phyloP scores from a whole-genome alignment of 2,329 filamentous ascomycete genomes.

The Pseudocercospora fijiensis region DNA sequence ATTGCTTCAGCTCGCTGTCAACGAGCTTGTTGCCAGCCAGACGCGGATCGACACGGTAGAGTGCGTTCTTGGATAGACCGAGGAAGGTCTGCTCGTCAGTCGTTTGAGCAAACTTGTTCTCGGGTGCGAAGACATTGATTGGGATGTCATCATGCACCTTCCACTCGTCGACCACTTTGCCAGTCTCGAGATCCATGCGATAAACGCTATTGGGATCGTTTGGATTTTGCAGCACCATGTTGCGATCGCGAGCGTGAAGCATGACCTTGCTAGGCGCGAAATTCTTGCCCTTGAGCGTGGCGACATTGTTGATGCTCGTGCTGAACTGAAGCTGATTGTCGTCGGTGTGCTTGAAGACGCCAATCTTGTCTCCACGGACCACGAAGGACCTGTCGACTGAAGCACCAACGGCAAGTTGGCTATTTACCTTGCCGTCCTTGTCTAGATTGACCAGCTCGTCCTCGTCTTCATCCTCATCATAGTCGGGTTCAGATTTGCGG shows the following conservation, averaged over 20 bases:
- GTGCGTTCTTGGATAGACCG: constrained; percentile 85
- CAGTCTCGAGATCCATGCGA: constrained; percentile 96
- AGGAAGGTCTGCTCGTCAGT: constrained; percentile 93
- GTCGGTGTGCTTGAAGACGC: constrained; percentile 93
- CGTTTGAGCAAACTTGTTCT: constrained; percentile 98
- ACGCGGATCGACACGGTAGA: constrained; percentile 92
- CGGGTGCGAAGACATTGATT: constrained; percentile 85
- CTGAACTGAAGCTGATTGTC: constrained; percentile 94
- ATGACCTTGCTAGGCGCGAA: constrained; percentile 97
- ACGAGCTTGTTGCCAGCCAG: constrained; percentile 88
- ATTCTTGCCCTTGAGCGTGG: constrained; percentile 79
- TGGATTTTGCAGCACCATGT: constrained; percentile 82
- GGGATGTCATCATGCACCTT: constrained; percentile 96
- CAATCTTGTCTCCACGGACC: constrained; percentile 94
- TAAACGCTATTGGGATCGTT: constrained; percentile 87
- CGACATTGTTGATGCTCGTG: constrained; percentile 94
- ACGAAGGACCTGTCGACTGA: constrained; percentile 97
- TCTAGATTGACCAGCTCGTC: constrained; percentile 72
- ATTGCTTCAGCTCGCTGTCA: constrained; percentile 90
- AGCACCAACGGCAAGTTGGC: constrained; percentile 90
- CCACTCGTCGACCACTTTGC: constrained; percentile 98
- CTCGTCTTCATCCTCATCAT: constrained; percentile 70
- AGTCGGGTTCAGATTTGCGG: constrained; percentile 67
- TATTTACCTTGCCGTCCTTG: constrained; percentile 82
- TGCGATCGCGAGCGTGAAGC: constrained; percentile 85